phyloP scores from a whole-genome alignment of 495 filamentous ascomycete genomes.

The Hypomontagnella monticulosa region DNA sequence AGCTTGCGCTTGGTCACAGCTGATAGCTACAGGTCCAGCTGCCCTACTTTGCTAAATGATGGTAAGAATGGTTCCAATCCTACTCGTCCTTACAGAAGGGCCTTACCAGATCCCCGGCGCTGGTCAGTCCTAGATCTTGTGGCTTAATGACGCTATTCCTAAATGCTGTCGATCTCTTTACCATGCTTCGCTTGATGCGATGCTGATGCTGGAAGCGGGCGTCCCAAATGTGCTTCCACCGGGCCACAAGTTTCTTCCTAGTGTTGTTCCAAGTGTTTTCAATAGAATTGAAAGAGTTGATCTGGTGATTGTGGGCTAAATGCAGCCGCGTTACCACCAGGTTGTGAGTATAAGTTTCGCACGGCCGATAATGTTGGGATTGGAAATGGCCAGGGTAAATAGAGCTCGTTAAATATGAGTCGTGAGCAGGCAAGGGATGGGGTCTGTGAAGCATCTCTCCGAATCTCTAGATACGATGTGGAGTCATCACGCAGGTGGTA shows the following conservation, averaged over 20 bases:
- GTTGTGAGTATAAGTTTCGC: slow-evolving; percentile 6
- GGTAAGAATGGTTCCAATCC: slow-evolving; percentile 27
- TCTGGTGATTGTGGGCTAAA: slow-evolving; percentile 4
- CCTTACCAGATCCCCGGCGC: slow-evolving; percentile 39
- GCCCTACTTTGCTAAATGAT: slow-evolving; percentile 23
- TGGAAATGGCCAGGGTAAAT: slow-evolving; percentile 7
- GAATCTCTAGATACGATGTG: slow-evolving; percentile 34
- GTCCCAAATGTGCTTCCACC: slow-evolving; percentile 31
- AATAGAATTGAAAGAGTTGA: slow-evolving; percentile 21
- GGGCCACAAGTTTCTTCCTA: slow-evolving; percentile 33
- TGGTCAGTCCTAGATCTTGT: slow-evolving; percentile 28
- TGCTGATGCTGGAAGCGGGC: slow-evolving; percentile 27
- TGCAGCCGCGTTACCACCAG: slow-evolving; percentile 18
- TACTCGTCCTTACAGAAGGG: slow-evolving; percentile 12
- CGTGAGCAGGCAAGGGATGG: slow-evolving; percentile 31
- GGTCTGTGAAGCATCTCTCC: slow-evolving; percentile 48
- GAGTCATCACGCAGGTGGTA: slow-evolving; percentile 44
- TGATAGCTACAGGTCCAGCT: slow-evolving; percentile 1
- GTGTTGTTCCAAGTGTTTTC: slow-evolving; percentile 35
- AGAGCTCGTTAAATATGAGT: slow-evolving; percentile 19
- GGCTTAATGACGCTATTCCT: slow-evolving; percentile 21
- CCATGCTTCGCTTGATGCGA: slow-evolving; percentile 44
- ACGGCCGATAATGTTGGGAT: slow-evolving; percentile 11
- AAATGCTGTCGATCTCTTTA: slow-evolving; percentile 37
- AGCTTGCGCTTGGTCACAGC: slow-evolving; percentile 3